Base-by-base conservation (phyloP, 129 eudicot species). In the Flaveria brownii region DNA sequence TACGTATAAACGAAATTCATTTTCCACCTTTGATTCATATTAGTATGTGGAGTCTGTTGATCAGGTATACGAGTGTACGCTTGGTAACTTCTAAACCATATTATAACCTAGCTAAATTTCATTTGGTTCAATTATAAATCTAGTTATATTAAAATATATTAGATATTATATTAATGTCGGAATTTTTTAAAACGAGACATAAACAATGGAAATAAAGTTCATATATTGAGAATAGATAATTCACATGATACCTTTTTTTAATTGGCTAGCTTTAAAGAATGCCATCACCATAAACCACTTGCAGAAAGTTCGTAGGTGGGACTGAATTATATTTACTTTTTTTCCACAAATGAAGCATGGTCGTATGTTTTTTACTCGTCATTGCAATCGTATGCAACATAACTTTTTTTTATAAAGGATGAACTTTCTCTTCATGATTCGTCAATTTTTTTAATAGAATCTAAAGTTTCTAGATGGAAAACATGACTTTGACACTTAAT, bases 251-350 rank as follows among this genome's bases (percentile, higher is more conserved):
- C 1, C 70, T 41, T 41, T 68, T 17, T 18, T 23, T 41, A 11
- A 66, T 8, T 28, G 36, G 2, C 17, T 43, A 18, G 33, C 9
- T 63, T 26, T 63, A 43, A 50, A 66, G 71, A 67, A 41, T 41
- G 71, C 6, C 74, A 70, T 70, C 74, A 70, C 23, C 25, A 47
- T 70, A 47, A 49, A 70, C 61, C 74, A 70, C 74, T 70, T 70
- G 42, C 8, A 49, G 61, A 68, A 68, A 68, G 73, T 68, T 68
- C 1, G 56, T 47, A 46, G 60, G 74, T 70, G 60, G 74, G 57
- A 70, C 49, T 62, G 18, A 62, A 33, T 62, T 62, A 62, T 62
- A 28, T 62, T 62, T 62, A 62, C 68, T 28, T 62, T 17, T 7
- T 55, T 55, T 3, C 13, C 13, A 54, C 9, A 12, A 20, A 56